Evolutionary conservation across 768 basidiomycete species (phyloP), one percentile per base, ranked within the genome.

Genomic region (Tephrocybe sp.): DNA sequence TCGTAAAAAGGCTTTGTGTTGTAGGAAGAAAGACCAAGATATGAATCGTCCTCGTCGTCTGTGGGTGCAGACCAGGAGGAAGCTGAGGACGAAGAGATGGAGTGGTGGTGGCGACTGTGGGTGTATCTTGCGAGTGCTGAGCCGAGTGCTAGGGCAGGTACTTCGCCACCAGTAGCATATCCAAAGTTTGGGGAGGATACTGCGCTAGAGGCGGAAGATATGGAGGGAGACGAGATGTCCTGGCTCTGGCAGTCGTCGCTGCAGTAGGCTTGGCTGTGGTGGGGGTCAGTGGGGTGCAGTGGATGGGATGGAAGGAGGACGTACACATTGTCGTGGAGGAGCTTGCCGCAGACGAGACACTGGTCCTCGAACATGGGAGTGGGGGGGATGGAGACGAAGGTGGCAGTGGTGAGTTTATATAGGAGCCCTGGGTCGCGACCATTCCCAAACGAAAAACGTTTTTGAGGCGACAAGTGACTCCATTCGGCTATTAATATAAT

Each of bases 331-430:
- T 77, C 80, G 54, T 66, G 63, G 57, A 87, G 74, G 47, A 79
- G 79, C 65, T 78, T 82, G 45, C 86, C 84, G 63, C 88, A 90
- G 45, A 77, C 70, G 49, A 90, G 75, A 63, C 88, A 90, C 60
- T 83, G 75, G 73, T 88, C 86, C 76, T 87, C 83, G 66, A 86
- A 88, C 87, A 89, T 90, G 50, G 56, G n/a, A 3, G 11, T 36
- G 50, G 25, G 50, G 44, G 47, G 15, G n/a, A n/a, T n/a, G n/a
- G n/a, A n/a, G n/a, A n/a, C n/a, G n/a, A n/a, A n/a, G n/a, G n/a
- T n/a, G n/a, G n/a, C n/a, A n/a, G n/a, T n/a, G n/a, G n/a, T n/a
- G n/a, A n/a, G 51, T 60, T 69, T 72, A 67, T 72, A 70, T 70
- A 70, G 68, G 60, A 66, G 58, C 12, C 50, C 50, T 51, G 56